Evolutionary conservation across 768 basidiomycete genomes (phyloP).

Genomic region (Suillus brevipes): DNA sequence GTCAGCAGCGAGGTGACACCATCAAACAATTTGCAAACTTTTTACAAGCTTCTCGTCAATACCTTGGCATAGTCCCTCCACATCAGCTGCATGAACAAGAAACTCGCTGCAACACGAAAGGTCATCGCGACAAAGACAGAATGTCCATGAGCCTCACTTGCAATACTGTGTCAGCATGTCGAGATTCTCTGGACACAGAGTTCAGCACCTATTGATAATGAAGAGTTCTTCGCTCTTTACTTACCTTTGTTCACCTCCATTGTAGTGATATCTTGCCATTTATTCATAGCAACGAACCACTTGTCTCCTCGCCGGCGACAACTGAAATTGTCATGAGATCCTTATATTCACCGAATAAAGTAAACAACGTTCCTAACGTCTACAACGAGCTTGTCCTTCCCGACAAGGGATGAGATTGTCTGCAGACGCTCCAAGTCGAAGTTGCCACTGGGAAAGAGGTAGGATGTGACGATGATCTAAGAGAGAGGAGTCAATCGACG

Average conservation of each 20-base stretch:
- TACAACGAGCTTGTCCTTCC: slow-evolving; percentile 87
- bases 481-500: slow-evolving; percentile 11
- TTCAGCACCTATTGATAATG: slow-evolving; percentile 1
- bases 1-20: slow-evolving; percentile 11
- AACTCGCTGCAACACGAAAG: slow-evolving; percentile 67
- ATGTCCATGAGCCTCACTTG: slow-evolving; percentile 48
- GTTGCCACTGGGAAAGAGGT: slow-evolving; percentile 81
- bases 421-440: slow-evolving; percentile 77
- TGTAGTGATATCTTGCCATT: slow-evolving; percentile 96
- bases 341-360: no score
- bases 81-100: slow-evolving; percentile 96
- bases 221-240: slow-evolving; percentile 10
- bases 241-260: slow-evolving; percentile 86
- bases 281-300: slow-evolving; percentile 98
- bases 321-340: slow-evolving; percentile 40
- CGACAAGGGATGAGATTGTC: slow-evolving; percentile 59
- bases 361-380: slow-evolving; percentile 76
- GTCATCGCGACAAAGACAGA: slow-evolving; percentile 5
- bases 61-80: slow-evolving; percentile 95
- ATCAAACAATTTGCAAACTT: slow-evolving; percentile 49
- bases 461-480: slow-evolving; percentile 97
- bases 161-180: slow-evolving; percentile 77
- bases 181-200: slow-evolving; percentile 58
- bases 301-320: slow-evolving; percentile 73
- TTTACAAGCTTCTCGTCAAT: slow-evolving; percentile 87